Conservation (phyloP, 2,329 filamentous ascomycete genomes). For the Zasmidium citrigriseum region DNA sequence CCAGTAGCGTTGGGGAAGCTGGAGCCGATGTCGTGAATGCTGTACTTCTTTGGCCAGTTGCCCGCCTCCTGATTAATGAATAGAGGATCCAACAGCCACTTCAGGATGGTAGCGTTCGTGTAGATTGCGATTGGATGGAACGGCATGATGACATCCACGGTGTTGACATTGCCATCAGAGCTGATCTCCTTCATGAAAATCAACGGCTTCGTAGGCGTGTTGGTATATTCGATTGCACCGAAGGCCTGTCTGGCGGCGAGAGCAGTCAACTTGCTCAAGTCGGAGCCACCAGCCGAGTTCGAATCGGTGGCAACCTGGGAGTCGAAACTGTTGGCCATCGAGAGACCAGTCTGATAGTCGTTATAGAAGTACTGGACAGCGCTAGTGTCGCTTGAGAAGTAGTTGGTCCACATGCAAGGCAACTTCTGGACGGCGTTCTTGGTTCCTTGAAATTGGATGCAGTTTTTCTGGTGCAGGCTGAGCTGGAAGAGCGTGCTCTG, state of each 20-base stretch:
- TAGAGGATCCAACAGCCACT: slow-evolving; percentile 36
- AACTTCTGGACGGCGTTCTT: slow-evolving; percentile 39
- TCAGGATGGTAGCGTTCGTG: slow-evolving; percentile 33
- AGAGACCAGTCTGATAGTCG: slow-evolving; percentile 43
- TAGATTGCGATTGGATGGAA: slow-evolving; percentile 37
- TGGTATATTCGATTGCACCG: slow-evolving; percentile 53
- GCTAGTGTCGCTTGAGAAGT: slow-evolving; percentile 48
- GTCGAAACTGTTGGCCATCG: slow-evolving; percentile 45
- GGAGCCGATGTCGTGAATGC: slow-evolving; percentile 37
- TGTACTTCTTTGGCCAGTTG: slow-evolving; percentile 34
- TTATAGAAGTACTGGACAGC: slow-evolving; percentile 52
- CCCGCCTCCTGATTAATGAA: slow-evolving; percentile 39
- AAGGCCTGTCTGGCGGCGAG: slow-evolving; percentile 55
- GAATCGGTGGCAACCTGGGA: slow-evolving; percentile 48
- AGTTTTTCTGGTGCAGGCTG: slow-evolving; percentile 52
- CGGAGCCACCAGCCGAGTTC: slow-evolving; percentile 45
- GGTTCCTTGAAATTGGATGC: slow-evolving; percentile 51
- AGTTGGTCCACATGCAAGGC: slow-evolving; percentile 54
- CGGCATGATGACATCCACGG: slow-evolving; percentile 38
- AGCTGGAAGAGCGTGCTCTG: slow-evolving; percentile 52
- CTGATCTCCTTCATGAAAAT: slow-evolving; percentile 62
- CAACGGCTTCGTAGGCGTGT: slow-evolving; percentile 48
- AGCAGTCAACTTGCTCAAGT: slow-evolving; percentile 53
- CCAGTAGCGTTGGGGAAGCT: slow-evolving; percentile 38
- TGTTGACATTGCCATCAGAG: slow-evolving; percentile 37